Conservation (phyloP, 306 rosid genomes). For the Heteromeles arbutifolia region DNA sequence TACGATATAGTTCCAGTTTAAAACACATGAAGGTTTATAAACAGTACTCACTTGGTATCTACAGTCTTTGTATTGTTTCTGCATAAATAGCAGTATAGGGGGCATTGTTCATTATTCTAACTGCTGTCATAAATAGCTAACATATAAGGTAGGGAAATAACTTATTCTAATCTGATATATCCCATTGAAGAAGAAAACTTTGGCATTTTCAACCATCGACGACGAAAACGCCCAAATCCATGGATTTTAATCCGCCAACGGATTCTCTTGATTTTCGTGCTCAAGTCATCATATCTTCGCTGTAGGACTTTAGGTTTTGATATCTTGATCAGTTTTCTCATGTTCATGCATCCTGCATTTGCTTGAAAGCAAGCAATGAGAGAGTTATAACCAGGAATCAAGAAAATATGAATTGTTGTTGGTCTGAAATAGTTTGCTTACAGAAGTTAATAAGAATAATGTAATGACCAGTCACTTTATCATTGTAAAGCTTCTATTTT, state of each 20-base stretch:
- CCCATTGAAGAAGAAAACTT: slow-evolving; percentile 48
- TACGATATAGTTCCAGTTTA: not conserved
- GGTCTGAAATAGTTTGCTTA: not conserved
- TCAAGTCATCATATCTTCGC: slow-evolving; percentile 44
- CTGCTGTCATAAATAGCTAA: not conserved
- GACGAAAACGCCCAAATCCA: slow-evolving; percentile 65
- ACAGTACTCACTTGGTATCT: not conserved
- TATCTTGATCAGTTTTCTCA: slow-evolving; percentile 36
- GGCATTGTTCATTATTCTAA: not conserved
- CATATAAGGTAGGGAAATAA: not conserved
- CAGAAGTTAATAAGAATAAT: not conserved
- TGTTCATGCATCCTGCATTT: slow-evolving; percentile 41
- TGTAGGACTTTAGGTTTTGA: slow-evolving; percentile 38
- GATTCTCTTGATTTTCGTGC: slow-evolving; percentile 55
- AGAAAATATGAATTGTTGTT: not conserved
- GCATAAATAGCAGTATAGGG: not conserved
- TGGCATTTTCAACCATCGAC: slow-evolving; percentile 64
- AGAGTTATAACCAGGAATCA: not conserved
- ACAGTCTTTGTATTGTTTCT: not conserved
- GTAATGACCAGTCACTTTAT: not conserved
- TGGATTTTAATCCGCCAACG: slow-evolving; percentile 51
- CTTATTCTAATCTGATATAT: slow-evolving; percentile 52
- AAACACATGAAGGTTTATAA: not conserved
- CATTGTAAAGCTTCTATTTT: not conserved
- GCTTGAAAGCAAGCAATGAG: slow-evolving; percentile 13